phyloP scores from a whole-genome alignment of 345 rosid species.

The Cochlearia excelsa region DNA sequence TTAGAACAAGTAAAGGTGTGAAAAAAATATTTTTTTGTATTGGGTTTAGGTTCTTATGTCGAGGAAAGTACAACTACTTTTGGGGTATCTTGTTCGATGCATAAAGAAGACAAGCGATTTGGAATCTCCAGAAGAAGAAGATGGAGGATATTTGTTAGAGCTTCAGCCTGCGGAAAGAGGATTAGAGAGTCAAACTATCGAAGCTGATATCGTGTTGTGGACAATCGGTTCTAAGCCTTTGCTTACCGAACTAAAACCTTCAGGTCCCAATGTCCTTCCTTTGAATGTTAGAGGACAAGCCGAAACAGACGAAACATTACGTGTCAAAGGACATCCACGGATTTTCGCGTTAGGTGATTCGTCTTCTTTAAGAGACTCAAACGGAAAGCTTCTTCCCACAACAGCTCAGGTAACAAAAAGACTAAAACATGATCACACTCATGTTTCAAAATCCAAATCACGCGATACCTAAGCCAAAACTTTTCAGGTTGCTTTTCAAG shows the following conservation, averaged over 20 bases:
- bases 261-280: slow-evolving; percentile 50
- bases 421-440: not conserved
- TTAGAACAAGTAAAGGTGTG: slow-evolving; percentile 7
- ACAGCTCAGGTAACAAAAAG: slow-evolving; percentile 69
- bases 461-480: not conserved
- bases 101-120: slow-evolving; percentile 35
- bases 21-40: slow-evolving; percentile 7
- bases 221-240: slow-evolving; percentile 84
- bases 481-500: slow-evolving; percentile 89
- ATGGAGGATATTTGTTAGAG: slow-evolving; percentile 59
- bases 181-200: slow-evolving; percentile 56
- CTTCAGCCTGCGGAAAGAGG: slow-evolving; percentile 83
- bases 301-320: slow-evolving; percentile 91
- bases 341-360: slow-evolving; percentile 92
- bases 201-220: slow-evolving; percentile 86
- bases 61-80: slow-evolving; percentile 65
- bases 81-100: slow-evolving; percentile 75
- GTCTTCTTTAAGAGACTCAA: slow-evolving; percentile 70
- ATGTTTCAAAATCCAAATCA: not conserved
- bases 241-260: slow-evolving; percentile 62
- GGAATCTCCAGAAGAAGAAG: slow-evolving; percentile 25
- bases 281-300: slow-evolving; percentile 81
- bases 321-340: slow-evolving; percentile 92
- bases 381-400: slow-evolving; percentile 79
- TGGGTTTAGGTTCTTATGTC: slow-evolving; percentile 67